A percentile compares a stretch with the other conserved stretches of the same genome.
phyloP scores from a whole-genome alignment of 2,329 filamentous ascomycete genomes.

The Alternaria triticimaculans region DNA sequence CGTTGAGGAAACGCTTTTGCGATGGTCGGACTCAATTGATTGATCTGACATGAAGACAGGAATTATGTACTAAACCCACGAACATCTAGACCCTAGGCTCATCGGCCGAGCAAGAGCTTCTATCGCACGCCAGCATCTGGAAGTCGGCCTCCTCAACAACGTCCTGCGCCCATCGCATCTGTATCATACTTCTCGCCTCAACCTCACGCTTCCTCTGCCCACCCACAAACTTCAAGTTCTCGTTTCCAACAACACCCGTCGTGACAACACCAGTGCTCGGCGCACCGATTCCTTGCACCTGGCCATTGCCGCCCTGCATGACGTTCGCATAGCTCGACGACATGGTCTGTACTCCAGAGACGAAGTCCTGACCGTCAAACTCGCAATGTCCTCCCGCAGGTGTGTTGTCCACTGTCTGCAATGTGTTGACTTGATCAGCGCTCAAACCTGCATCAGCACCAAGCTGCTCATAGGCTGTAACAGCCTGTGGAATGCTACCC shows the following conservation, averaged over 20 bases:
- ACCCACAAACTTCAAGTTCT: constrained; percentile 52
- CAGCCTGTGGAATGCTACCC: constrained; percentile 57
- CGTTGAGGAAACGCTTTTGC: not conserved
- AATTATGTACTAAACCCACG: constrained; percentile 6
- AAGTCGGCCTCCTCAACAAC: constrained; percentile 31
- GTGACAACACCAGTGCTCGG: constrained; percentile 54
- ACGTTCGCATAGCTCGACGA: constrained; percentile 60
- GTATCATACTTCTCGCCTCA: constrained; percentile 32
- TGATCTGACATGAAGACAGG: not conserved
- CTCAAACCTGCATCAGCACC: constrained; percentile 55
- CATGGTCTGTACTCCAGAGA: constrained; percentile 65
- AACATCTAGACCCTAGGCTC: constrained; percentile 1
- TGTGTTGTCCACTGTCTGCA: constrained; percentile 65
- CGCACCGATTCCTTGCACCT: constrained; percentile 56
- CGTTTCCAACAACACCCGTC: constrained; percentile 58
- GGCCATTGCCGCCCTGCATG: constrained; percentile 61
- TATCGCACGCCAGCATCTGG: constrained; percentile 30
- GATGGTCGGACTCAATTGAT: not conserved
- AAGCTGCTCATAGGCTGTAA: constrained; percentile 60
- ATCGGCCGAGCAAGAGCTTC: constrained; percentile 27
- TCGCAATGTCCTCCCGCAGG: constrained; percentile 65
- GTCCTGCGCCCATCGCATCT: constrained; percentile 38
- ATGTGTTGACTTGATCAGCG: constrained; percentile 54
- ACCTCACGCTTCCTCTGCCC: constrained; percentile 32
- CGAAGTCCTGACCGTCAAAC: constrained; percentile 63